These are phyloP conservation scores for Solanum chmielewskii DNA, from an alignment of 257 asterid genomes.

Conservation along the genomic window DNA sequence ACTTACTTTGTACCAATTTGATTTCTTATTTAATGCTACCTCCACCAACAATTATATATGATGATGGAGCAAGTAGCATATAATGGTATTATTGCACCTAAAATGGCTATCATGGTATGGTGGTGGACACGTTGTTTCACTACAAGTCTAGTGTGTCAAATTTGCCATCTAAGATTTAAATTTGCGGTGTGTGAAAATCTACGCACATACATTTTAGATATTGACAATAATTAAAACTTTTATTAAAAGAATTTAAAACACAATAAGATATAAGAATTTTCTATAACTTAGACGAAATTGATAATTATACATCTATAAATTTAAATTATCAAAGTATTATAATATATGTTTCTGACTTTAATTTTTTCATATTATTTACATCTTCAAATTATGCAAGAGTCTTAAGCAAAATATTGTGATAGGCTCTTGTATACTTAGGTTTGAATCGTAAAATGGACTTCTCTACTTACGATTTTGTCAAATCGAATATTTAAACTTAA, in stretches of 20 bases:
- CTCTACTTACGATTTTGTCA: no score
- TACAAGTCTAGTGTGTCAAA: neutral
- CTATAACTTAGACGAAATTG: no score
- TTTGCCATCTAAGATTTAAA: neutral
- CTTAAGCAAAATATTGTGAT: neutral
- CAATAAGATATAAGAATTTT: no score
- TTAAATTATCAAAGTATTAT: no score
- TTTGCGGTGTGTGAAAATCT: neutral
- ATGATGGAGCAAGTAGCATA: neutral
- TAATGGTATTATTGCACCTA: neutral
- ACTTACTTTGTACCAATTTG: neutral
- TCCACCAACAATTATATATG: neutral
- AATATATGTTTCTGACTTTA: no score
- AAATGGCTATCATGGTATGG: neutral
- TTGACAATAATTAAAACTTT: neutral
- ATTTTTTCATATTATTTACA: no score
- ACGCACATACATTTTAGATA: neutral
- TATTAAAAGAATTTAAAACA: neutral
- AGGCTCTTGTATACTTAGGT: no score
- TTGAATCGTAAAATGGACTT: no score
- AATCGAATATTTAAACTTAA: no score
- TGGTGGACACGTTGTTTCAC: neutral
- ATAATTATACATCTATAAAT: no score
- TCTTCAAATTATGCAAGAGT: neutral
- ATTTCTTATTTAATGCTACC: neutral